Percentiles rank a stretch among this genome's conserved stretches.
Conservation (phyloP, 768 basidiomycete genomes). For the Russula vinacea region DNA sequence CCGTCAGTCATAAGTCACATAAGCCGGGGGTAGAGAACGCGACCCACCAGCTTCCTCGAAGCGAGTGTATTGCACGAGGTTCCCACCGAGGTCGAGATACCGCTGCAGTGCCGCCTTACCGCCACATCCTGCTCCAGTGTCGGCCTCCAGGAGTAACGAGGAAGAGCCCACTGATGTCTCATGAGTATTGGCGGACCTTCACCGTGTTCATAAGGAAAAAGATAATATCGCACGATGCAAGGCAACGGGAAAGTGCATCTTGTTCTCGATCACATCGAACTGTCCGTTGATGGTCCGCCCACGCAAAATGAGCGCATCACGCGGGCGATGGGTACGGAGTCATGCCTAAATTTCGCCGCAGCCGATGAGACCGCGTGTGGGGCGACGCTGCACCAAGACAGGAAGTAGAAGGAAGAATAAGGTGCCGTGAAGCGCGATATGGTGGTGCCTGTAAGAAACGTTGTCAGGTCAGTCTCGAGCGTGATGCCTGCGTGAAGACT, state of each 20-base stretch:
- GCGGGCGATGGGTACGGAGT: slow-evolving; percentile 49
- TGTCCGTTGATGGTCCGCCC: slow-evolving; percentile 37
- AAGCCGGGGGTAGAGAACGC: background rate
- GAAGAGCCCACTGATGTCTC: background rate
- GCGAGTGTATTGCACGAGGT: slow-evolving; percentile 49
- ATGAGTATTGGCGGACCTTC: slow-evolving; percentile 38
- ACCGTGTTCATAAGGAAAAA: slow-evolving; percentile 48
- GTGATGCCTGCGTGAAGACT: background rate
- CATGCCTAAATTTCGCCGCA: slow-evolving; percentile 47
- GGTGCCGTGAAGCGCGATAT: background rate
- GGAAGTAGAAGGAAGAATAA: background rate
- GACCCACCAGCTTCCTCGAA: slow-evolving; percentile 42
- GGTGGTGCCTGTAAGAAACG: background rate
- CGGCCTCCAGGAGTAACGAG: background rate
- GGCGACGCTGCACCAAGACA: background rate
- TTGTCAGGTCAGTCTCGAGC: background rate
- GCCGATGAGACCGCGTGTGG: slow-evolving; percentile 37
- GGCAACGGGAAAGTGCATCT: slow-evolving; percentile 40
- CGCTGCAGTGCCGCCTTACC: slow-evolving; percentile 43
- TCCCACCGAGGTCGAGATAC: slow-evolving; percentile 46
- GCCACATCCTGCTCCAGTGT: slow-evolving; percentile 35
- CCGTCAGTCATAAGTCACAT: background rate
- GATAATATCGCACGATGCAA: slow-evolving; percentile 44
- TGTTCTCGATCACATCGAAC: slow-evolving; percentile 48
- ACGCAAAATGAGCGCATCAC: slow-evolving; percentile 38